Percentiles rank a stretch among this genome's conserved stretches.
Evolutionary conservation across 257 asterid species (phyloP).

Genomic region (Capsicum baccatum): DNA sequence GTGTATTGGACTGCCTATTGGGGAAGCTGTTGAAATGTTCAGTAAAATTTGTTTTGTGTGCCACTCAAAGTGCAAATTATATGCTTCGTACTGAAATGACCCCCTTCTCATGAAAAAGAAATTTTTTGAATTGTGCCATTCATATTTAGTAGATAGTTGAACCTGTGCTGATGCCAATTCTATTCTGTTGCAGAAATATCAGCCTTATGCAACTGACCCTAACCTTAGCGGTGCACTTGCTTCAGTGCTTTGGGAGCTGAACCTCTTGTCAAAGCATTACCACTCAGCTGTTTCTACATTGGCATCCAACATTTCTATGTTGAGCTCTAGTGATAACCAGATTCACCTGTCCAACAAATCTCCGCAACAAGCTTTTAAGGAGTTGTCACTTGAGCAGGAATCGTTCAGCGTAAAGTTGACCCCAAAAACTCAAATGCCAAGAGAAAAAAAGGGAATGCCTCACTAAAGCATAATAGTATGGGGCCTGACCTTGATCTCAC

Average conservation of each 20-base stretch:
- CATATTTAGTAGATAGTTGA: slow-evolving; percentile 6
- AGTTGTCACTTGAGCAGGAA: slow-evolving; percentile 56
- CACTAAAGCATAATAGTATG: slow-evolving; percentile 28
- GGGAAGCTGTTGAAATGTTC: neutral
- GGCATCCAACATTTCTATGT: slow-evolving; percentile 68
- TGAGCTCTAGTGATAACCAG: slow-evolving; percentile 64
- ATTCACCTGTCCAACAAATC: slow-evolving; percentile 61
- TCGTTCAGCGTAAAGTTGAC: slow-evolving; percentile 40
- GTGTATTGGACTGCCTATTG: neutral
- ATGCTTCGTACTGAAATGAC: neutral
- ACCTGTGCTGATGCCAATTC: slow-evolving; percentile 29
- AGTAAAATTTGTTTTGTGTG: neutral
- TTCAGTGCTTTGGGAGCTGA: slow-evolving; percentile 97
- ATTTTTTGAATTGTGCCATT: neutral
- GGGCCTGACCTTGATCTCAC: slow-evolving; percentile 35
- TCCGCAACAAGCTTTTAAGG: slow-evolving; percentile 80
- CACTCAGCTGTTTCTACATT: slow-evolving; percentile 70
- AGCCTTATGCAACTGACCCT: slow-evolving; percentile 83
- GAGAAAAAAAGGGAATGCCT: slow-evolving; percentile 48
- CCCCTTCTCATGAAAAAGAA: slow-evolving; percentile 2
- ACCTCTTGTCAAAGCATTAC: slow-evolving; percentile 77
- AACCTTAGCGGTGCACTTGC: slow-evolving; percentile 95
- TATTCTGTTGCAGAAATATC: slow-evolving; percentile 66
- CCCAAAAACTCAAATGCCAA: slow-evolving; percentile 41
- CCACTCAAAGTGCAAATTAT: neutral